Percentiles rank a stretch among this genome's conserved stretches.
Evolutionary conservation across 257 asterid species (phyloP).

Genomic region (Voacanga thouarsii): DNA sequence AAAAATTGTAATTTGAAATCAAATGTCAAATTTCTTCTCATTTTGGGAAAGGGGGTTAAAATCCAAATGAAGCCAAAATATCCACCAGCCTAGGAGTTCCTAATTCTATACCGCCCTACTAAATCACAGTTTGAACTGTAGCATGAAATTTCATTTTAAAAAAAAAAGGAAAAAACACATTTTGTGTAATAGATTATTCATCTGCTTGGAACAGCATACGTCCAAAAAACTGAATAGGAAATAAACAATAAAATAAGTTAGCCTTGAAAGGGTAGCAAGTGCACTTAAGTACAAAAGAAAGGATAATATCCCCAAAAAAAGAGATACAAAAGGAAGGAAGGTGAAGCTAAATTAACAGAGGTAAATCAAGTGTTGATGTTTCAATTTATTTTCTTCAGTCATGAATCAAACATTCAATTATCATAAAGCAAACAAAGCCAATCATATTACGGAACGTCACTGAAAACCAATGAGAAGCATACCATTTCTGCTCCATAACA

Average conservation of each 20-base stretch:
- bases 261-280: background rate
- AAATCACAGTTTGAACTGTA: background rate
- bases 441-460: background rate
- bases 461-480: slow-evolving; percentile 23
- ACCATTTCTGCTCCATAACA: slow-evolving; percentile 96
- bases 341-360: background rate
- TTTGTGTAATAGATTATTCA: background rate
- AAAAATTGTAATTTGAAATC: too few species aligned
- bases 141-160: background rate
- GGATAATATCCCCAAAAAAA: background rate
- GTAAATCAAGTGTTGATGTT: background rate
- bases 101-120: too few species aligned
- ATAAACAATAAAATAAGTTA: background rate
- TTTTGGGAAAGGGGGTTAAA: too few species aligned
- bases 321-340: slow-evolving; percentile 3
- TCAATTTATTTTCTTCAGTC: background rate
- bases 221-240: background rate
- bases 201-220: background rate
- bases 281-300: background rate
- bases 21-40: too few species aligned
- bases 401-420: background rate
- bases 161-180: slow-evolving; percentile 3
- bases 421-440: background rate
- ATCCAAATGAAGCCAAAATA: too few species aligned
- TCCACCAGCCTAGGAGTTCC: background rate